phyloP scores from a whole-genome alignment of 805 yeast genomes.

The Candida ulmi region DNA sequence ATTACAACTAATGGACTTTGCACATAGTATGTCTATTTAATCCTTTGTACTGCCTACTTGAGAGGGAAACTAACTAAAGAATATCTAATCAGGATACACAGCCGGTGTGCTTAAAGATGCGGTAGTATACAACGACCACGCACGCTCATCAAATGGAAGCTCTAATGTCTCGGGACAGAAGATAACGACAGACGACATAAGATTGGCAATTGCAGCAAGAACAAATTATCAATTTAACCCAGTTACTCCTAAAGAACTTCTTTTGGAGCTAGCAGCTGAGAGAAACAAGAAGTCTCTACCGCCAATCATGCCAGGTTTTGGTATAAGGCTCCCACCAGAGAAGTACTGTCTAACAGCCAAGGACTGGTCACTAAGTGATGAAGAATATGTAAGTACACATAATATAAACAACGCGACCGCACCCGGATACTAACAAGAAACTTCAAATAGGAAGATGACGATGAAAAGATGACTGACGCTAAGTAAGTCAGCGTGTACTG shows the following conservation, averaged over 20 bases:
- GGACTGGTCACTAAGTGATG: conserved; percentile 65
- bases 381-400: conserved; percentile 21
- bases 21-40: conserved; percentile 45
- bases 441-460: conserved; percentile 11
- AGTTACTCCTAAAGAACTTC: conserved; percentile 86
- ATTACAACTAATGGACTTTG: conserved; percentile 93
- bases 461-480: conserved; percentile 18
- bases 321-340: conserved; percentile 93
- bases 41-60: background rate
- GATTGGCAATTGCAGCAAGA: conserved; percentile 89
- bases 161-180: conserved; percentile 36
- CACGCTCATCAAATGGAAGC: conserved; percentile 38
- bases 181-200: conserved; percentile 81
- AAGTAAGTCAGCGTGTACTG: conserved; percentile 2
- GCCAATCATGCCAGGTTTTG: conserved; percentile 86
- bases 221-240: conserved; percentile 97
- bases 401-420: background rate
- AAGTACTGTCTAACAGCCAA: conserved; percentile 87
- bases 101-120: conserved; percentile 86
- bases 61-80: background rate
- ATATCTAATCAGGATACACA: conserved; percentile 55
- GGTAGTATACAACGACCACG: conserved; percentile 79
- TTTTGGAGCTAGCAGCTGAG: conserved; percentile 88
- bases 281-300: conserved; percentile 88
- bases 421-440: conserved; percentile 2